A percentile compares a stretch with the other conserved stretches of the same genome.
These are phyloP conservation scores for Aspergillus sojae DNA, from an alignment of 2,329 filamentous ascomycete species.

Conservation along the genomic window DNA sequence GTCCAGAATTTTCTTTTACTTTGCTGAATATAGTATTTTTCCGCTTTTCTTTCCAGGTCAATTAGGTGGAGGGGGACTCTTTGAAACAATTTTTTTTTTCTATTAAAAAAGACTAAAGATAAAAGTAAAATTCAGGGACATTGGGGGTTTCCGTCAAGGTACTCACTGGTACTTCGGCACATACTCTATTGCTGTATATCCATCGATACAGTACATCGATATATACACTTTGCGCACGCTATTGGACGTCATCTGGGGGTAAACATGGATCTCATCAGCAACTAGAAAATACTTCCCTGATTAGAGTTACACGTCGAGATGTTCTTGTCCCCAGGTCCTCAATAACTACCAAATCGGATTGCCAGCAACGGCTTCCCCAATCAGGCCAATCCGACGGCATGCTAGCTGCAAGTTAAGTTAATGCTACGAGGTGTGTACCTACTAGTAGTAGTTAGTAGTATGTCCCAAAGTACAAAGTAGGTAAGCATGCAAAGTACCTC, in stretches of 20 bases:
- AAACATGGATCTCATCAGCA: not conserved
- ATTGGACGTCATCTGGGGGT: not conserved
- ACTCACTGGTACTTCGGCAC: not conserved
- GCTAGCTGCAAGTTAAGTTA: not conserved
- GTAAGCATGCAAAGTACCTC: not conserved
- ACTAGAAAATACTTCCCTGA: not conserved
- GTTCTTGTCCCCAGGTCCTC: not conserved
- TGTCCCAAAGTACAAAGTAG: not conserved
- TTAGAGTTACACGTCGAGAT: not conserved
- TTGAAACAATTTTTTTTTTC: not conserved
- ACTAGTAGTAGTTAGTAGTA: not conserved
- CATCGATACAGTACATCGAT: not conserved
- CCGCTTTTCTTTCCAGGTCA: not conserved
- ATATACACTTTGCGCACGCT: not conserved
- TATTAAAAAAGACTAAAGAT: not conserved
- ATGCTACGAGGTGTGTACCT: not conserved
- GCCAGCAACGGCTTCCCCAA: not conserved
- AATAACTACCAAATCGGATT: not conserved
- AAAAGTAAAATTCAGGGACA: not conserved
- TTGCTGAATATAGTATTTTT: constrained; percentile 2
- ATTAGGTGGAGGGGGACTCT: not conserved
- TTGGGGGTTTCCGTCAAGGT: not conserved
- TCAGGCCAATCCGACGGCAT: not conserved
- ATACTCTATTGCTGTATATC: not conserved
- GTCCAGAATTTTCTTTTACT: constrained; percentile 3